Evolutionary conservation across 352 stramenopile species (phyloP).

Genomic region (Globisporangium canariense): DNA sequence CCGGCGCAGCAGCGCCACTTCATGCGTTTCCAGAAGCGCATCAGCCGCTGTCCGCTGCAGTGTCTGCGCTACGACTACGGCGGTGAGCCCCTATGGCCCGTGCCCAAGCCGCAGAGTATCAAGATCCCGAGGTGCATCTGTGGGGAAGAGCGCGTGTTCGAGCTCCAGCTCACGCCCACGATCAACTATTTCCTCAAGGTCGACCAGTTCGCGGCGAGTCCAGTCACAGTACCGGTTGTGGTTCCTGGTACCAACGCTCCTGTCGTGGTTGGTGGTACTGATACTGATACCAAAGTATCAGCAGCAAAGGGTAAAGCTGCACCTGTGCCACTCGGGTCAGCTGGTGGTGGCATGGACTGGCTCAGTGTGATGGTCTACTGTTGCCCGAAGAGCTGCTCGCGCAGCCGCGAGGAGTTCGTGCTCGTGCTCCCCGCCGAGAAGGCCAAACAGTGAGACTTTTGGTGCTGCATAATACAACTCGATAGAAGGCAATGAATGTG

Average conservation of each 20-base stretch:
- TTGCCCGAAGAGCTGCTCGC: constrained; percentile 60
- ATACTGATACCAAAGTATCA: constrained; percentile 1
- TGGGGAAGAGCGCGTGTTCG: constrained; percentile 64
- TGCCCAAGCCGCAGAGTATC: constrained; percentile 41
- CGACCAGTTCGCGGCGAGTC: constrained; percentile 50
- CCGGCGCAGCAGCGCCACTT: constrained; percentile 69
- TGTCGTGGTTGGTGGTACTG: background rate
- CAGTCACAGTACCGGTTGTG: constrained; percentile 8
- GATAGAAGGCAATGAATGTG: background rate
- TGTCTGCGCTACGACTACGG: constrained; percentile 85
- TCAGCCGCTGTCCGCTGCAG: constrained; percentile 70
- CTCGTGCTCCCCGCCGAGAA: constrained; percentile 49
- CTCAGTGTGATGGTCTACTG: constrained; percentile 75
- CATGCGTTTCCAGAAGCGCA: constrained; percentile 86
- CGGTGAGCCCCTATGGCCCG: constrained; percentile 78
- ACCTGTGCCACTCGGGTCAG: constrained; percentile 2
- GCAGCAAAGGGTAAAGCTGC: constrained; percentile 8
- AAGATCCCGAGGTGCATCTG: constrained; percentile 57
- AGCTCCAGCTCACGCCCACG: constrained; percentile 80
- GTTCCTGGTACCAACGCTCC: background rate
- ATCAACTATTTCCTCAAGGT: constrained; percentile 87
- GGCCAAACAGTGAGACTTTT: background rate
- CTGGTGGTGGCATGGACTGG: constrained; percentile 73
- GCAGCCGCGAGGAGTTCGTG: constrained; percentile 65
- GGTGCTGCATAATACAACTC: background rate